phyloP scores from a whole-genome alignment of 305 asterid genomes.

The Plantago lanceolata region DNA sequence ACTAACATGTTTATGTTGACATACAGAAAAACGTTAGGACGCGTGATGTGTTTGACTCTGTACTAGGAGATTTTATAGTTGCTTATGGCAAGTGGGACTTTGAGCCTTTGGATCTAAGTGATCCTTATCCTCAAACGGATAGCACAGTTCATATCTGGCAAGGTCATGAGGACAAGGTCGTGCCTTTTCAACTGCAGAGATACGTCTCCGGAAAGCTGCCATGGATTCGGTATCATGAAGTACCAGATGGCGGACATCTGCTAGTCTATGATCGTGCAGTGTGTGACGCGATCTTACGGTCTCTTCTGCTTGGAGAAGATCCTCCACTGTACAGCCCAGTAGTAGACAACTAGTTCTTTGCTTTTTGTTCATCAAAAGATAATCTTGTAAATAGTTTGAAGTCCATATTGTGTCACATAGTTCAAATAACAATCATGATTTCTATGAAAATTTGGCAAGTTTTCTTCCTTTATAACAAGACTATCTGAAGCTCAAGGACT shows the following conservation, averaged over 20 bases:
- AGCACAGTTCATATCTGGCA: conserved; percentile 79
- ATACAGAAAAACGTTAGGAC: conserved; percentile 46
- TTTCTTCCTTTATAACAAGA: background rate
- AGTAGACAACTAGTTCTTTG: conserved; percentile 20
- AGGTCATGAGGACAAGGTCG: conserved; percentile 79
- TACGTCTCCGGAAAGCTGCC: conserved; percentile 56
- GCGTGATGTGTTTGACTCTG: conserved; percentile 54
- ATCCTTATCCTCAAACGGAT: conserved; percentile 56
- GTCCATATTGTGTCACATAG: conserved; percentile 16
- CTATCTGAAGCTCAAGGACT: background rate
- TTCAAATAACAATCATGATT: background rate
- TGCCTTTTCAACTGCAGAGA: conserved; percentile 75
- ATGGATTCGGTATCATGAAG: conserved; percentile 89
- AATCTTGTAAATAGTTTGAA: conserved; percentile 36
- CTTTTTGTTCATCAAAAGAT: conserved; percentile 33
- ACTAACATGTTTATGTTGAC: conserved; percentile 2
- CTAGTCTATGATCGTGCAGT: conserved; percentile 72
- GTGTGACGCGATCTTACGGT: conserved; percentile 81
- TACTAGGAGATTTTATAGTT: conserved; percentile 65
- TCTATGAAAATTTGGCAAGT: background rate
- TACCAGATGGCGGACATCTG: conserved; percentile 87
- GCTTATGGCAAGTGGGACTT: conserved; percentile 90
- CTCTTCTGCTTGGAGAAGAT: conserved; percentile 78
- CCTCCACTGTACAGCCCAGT: conserved; percentile 53
- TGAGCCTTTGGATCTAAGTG: conserved; percentile 59